Percentiles rank a stretch among this genome's conserved stretches.
These are phyloP conservation scores for Pseudofabraea citricarpa DNA, from an alignment of 2,329 filamentous ascomycete species.

Conservation along the genomic window DNA sequence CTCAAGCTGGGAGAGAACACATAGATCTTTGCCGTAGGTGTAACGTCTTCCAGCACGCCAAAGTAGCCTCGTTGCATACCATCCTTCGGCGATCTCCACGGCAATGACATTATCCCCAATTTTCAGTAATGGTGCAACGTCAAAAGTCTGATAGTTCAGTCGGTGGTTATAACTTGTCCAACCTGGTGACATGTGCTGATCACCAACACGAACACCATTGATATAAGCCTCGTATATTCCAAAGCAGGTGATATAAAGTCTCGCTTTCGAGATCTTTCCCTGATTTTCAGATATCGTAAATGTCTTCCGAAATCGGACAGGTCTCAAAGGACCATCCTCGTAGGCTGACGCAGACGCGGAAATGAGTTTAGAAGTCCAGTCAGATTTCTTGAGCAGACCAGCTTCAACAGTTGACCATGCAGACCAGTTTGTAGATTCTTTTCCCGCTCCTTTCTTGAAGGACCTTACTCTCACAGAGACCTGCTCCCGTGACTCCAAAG, in stretches of 20 bases:
- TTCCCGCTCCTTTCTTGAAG: not conserved
- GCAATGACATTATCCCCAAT: conserved; percentile 30
- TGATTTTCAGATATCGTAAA: conserved; percentile 13
- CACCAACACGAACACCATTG: conserved; percentile 25
- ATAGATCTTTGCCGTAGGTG: conserved; percentile 33
- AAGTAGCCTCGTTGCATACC: conserved; percentile 37
- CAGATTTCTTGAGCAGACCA: conserved; percentile 1
- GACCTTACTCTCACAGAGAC: not conserved
- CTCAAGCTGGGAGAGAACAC: conserved; percentile 25
- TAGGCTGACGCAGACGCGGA: not conserved
- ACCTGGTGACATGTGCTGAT: conserved; percentile 30
- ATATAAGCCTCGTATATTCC: conserved; percentile 29
- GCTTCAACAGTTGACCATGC: not conserved
- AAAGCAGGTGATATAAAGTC: conserved; percentile 29
- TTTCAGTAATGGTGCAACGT: conserved; percentile 2
- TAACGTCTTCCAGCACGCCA: conserved; percentile 27
- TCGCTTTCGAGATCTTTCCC: conserved; percentile 11
- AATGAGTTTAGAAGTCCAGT: conserved; percentile 7
- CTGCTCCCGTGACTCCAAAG: conserved; percentile 1
- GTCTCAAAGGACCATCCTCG: conserved; percentile 19
- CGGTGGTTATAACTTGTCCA: conserved; percentile 27
- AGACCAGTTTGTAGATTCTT: not conserved
- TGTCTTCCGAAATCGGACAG: conserved; percentile 27
- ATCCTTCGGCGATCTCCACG: conserved; percentile 42
- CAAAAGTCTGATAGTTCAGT: conserved; percentile 8